Base-by-base conservation (phyloP, 495 filamentous ascomycete species). In the Massariosphaeria phaeospora region DNA sequence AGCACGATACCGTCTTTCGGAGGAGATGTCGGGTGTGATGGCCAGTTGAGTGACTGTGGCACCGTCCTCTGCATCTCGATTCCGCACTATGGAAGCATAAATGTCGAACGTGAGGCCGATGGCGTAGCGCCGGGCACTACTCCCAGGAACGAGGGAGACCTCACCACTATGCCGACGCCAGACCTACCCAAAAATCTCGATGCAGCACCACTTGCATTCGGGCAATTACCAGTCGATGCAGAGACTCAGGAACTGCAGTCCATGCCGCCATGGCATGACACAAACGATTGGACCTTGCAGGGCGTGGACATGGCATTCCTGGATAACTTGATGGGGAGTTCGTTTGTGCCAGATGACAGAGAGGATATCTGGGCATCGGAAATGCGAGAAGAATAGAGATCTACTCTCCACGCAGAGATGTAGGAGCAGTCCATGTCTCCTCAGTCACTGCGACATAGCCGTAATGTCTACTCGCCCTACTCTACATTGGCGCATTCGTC, bases 241-340 rank as follows among this genome's bases (percentile, higher is more conserved):
- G 42, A 25, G 2, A 7, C 20, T 25, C 24, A 29, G 11, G 13
- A 46, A 2, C 3, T 7, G 2, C 42, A 46, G 27, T 31, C 10
- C 8, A 10, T 25, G 8, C 2, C 17, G 24, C 40, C 51, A 21
- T 10, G 21, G 10, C 31, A 36, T 25, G 40, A 20, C 5, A 41
- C 41, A 12, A 30, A 46, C 13, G 51, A 54, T n/a, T 54, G 39
- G 51, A 41, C 51, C 1, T 44, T 54, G 5, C 51, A 54, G 17
- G 51, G 51, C 13, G 51, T 54, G 9, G 51, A 54, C 25, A 18
- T 35, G 15, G 51, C 51, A 2, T 46, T 54, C 15, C 46, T 54
- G n/a, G 30, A 54, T 54, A 54, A 29, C 21, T 21, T 54, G 1
- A 45, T 46, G 39, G 10, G 36, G 9, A 38, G 48, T 2, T 29